Base-by-base conservation (phyloP, 2,329 filamentous ascomycete genomes). In the Trichoderma semiorbis region DNA sequence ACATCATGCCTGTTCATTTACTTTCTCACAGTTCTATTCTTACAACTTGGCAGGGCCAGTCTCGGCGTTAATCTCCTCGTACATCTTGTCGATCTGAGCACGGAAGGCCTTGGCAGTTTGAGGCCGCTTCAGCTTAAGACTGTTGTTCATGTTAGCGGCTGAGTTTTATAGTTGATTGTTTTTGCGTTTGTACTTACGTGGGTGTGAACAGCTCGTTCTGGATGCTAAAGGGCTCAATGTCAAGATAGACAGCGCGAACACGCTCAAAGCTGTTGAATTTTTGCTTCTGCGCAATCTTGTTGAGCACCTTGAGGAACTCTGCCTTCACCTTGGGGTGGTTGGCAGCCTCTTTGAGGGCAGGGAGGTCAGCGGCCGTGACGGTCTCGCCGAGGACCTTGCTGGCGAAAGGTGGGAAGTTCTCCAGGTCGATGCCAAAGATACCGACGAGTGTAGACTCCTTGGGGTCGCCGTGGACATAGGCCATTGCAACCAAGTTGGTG, bases 241-340 rank as follows among this genome's bases (percentile, higher is more conserved):
- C 91, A 75, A 99, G 83, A 74, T 91, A 83, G 71, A 92, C 87
- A 76, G 91, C 92, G 80, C 88, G 89, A 61, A 98, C 91, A 74
- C 90, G 89, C 86, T 99, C 96, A 77, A 93, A 98, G 75, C 91
- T 93, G 79, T 97, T 96, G 81, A 99, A 95, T 84, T 96, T 97
- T 81, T 93, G 90, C 83, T 91, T 91, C 84, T 88, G 92, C 57
- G 89, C 94, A 72, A 97, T 92, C 69, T 86, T 88, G 72, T 96
- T 92, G 39, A 99, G 84, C 75, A 96, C 89, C 80, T 91, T 92
- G 74, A 97, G 79, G 70, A 97, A 91, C 2, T 93, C 92, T 78
- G 89, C 88, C 75, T 89, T 87, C 26, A 99, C 89, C 78, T 90
- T 90, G 65, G 89, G 86, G 75, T 97, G 90, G 72, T 85, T 84